These are phyloP conservation scores for Uromyces viciae-fabae DNA, from an alignment of 1,284 basidiomycete species.

Conservation along the genomic window DNA sequence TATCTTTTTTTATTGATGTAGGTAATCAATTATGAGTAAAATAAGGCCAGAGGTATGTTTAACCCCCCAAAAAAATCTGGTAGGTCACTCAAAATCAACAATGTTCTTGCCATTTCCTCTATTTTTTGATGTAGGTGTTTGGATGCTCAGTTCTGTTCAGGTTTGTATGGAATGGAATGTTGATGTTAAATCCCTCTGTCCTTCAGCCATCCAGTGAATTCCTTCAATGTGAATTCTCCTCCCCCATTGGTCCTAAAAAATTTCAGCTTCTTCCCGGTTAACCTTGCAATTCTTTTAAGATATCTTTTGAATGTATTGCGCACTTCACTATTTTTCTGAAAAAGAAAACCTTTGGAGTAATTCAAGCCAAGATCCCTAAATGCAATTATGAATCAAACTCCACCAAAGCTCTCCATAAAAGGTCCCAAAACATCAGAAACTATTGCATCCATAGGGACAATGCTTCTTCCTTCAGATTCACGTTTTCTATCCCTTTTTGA, in stretches of 20 bases:
- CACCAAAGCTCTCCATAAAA: background rate
- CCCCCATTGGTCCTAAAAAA: background rate
- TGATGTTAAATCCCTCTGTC: background rate
- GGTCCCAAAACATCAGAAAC: background rate
- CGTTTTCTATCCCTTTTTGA: no score
- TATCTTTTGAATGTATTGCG: background rate
- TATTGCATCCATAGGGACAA: background rate
- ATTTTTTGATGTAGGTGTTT: background rate
- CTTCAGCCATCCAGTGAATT: background rate
- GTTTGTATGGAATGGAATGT: background rate
- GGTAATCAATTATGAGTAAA: background rate
- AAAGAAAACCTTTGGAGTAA: background rate
- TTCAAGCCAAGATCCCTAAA: background rate
- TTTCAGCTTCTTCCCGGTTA: background rate
- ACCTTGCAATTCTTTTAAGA: background rate
- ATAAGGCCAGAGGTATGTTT: no score
- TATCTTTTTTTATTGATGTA: background rate
- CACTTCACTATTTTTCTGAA: background rate
- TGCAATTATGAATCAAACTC: background rate
- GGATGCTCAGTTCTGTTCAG: background rate
- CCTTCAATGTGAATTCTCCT: background rate
- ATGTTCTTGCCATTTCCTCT: background rate
- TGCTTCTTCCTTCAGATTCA: no score
- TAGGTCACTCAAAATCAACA: background rate
- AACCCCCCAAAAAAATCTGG: background rate